Base-by-base conservation (phyloP, 2,329 filamentous ascomycete genomes). In the Pseudogymnoascus sp. region DNA sequence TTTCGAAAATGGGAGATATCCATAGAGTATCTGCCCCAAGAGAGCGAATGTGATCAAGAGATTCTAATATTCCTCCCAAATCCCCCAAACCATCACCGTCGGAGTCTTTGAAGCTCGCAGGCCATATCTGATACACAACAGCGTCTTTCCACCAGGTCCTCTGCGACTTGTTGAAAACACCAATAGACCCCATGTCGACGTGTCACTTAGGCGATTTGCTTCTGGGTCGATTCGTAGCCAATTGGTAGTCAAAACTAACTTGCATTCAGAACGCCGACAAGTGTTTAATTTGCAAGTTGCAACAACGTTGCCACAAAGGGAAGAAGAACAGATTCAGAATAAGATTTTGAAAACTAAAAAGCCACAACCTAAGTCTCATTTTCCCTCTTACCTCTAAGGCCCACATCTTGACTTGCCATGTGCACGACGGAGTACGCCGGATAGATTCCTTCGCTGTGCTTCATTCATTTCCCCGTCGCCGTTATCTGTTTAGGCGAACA, bases 1-100 rank as follows among this genome's bases (percentile, higher is more conserved):
- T 83, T 64, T 85, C 82, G 69, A 83, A 87, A 72, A 87, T 84
- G n/a, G 87, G 87, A 36, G 82, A 88, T 0, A 87, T 74, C 87
- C 87, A 90, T 61, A 90, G 76, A 4, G 85, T 80, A 68, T 89
- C 82, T 10, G 86, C 76, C 0, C 86, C 86, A 0, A 90, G 75
- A 2, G 77, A 75, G 69, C 83, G 77, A 36, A 88, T 77, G 71
- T 88, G 87, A 69, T 84, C 78, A 1, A 89, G 76, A 66, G 85
- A 83, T 60, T 80, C 80, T n/a, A 83, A 81, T 64, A 88, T 84
- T 26, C 86, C 86, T 3, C 78, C 79, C 17, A 89, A 75, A 65
- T 87, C 82, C 9, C 86, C 85, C 67, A 83, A 77, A 59, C 86
- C 84, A 66, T 85, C 81, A 47, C 79, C 79, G 64, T 85, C 83